Evolutionary conservation across 345 rosid species (phyloP).

Genomic region (Clarkia xantiana): DNA sequence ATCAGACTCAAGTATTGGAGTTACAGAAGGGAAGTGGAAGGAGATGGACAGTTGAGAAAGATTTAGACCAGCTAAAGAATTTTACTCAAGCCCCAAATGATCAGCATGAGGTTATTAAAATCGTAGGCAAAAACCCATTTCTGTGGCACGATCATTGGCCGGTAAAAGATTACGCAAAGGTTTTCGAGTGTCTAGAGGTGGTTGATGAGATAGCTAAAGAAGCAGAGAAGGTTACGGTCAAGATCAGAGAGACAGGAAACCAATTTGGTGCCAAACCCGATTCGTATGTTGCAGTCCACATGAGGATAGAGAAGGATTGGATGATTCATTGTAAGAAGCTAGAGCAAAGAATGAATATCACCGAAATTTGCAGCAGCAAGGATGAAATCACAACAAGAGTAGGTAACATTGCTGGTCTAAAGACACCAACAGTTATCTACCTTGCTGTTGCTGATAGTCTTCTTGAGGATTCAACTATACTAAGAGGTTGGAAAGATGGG

Average conservation of each 20-base stretch:
- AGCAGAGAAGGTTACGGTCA: conserved; percentile 64
- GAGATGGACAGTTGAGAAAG: conserved; percentile 75
- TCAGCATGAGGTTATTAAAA: conserved; percentile 47
- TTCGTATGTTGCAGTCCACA: conserved; percentile 75
- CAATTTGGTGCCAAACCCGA: conserved; percentile 8
- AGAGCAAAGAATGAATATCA: conserved; percentile 46
- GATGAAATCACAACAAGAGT: conserved; percentile 63
- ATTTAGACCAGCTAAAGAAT: conserved; percentile 52
- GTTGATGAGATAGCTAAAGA: conserved; percentile 58
- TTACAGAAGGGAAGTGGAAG: conserved; percentile 92
- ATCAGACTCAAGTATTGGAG: conserved; percentile 26
- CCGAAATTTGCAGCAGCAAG: conserved; percentile 81
- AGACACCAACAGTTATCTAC: conserved; percentile 47
- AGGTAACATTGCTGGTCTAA: conserved; percentile 38
- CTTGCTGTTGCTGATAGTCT: conserved; percentile 84
- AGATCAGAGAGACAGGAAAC: conserved; percentile 37
- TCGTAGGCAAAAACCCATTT: conserved; percentile 77
- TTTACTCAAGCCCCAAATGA: conserved; percentile 25
- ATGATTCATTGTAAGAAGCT: conserved; percentile 93
- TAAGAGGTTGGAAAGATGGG: conserved; percentile 67
- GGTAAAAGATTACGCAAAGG: conserved; percentile 71
- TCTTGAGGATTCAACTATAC: conserved; percentile 57
- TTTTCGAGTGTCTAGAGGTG: conserved; percentile 73
- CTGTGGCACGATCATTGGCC: conserved; percentile 99
- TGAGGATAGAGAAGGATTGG: conserved; percentile 98